phyloP scores from a whole-genome alignment of 805 yeast genomes.

The Teunomyces cretensis region DNA sequence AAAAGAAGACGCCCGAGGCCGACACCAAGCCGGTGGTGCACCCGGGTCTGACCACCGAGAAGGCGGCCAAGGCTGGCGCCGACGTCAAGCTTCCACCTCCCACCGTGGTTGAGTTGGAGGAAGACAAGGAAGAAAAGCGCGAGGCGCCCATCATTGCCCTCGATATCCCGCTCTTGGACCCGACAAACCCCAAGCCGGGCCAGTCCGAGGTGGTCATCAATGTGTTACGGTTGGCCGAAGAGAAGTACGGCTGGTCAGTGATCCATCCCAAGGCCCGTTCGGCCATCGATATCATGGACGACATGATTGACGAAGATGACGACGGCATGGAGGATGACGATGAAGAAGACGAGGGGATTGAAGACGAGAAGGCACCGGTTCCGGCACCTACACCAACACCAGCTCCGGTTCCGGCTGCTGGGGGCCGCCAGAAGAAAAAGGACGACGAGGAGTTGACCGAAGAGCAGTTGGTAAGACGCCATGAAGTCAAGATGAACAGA shows the following conservation, averaged over 20 bases:
- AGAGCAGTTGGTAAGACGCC: conserved; percentile 45
- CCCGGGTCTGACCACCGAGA: conserved; percentile 24
- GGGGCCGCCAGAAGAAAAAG: conserved; percentile 24
- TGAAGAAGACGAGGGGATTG: conserved; percentile 28
- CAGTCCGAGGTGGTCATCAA: conserved; percentile 67
- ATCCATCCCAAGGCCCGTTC: conserved; percentile 67
- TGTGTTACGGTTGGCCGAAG: conserved; percentile 72
- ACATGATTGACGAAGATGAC: conserved; percentile 49
- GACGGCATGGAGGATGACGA: conserved; percentile 48
- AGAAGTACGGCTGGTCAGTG: conserved; percentile 76
- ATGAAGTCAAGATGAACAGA: conserved; percentile 54
- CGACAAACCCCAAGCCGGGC: conserved; percentile 52
- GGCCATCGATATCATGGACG: conserved; percentile 53
- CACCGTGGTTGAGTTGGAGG: conserved; percentile 17
- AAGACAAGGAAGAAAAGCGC: conserved; percentile 10
- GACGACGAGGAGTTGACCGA: conserved; percentile 28
- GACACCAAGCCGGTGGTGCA: conserved; percentile 12
- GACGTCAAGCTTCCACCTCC: conserved; percentile 15
- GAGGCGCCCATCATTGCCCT: conserved; percentile 52
- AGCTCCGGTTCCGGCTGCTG: not conserved
- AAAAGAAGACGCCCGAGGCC: conserved; percentile 22
- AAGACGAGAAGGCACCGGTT: conserved; percentile 6
- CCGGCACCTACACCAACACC: not conserved
- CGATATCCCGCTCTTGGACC: conserved; percentile 50
- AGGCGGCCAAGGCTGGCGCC: conserved; percentile 4